Evolutionary conservation across 495 filamentous ascomycete genomes (phyloP).

Genomic region (Penicillium argentinense): DNA sequence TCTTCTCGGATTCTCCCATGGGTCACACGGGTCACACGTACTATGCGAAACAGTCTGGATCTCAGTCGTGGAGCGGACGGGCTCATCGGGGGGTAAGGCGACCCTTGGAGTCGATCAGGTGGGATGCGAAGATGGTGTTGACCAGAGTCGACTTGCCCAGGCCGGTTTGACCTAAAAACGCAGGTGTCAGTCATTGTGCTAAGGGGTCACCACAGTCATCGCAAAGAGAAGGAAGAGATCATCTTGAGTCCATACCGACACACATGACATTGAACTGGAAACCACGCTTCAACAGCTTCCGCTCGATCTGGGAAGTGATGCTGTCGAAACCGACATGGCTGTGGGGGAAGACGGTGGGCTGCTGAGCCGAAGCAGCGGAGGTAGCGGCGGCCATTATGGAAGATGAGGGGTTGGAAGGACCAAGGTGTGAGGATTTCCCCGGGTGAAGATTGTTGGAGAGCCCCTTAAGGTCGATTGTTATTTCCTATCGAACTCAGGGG

Average conservation of each 20-base stretch:
- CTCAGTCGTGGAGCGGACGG: conserved; percentile 92
- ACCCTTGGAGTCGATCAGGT: conserved; percentile 98
- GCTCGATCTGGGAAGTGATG: conserved; percentile 97
- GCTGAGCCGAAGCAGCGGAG: conserved; percentile 45
- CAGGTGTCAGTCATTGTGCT: conserved; percentile 22
- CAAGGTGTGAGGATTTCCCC: conserved; percentile 15
- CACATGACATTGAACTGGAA: conserved; percentile 99
- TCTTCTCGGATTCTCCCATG: neutral
- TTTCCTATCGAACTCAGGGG: conserved; percentile 42
- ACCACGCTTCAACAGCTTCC: conserved; percentile 98
- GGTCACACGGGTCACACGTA: conserved; percentile 46
- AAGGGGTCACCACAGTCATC: too few species aligned
- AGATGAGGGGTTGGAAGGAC: neutral
- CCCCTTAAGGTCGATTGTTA: conserved; percentile 42
- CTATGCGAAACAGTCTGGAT: conserved; percentile 96
- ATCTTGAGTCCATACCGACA: conserved; percentile 86
- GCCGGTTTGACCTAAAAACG: conserved; percentile 90
- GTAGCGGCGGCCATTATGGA: conserved; percentile 54
- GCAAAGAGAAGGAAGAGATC: too few species aligned
- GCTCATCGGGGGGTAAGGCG: conserved; percentile 87
- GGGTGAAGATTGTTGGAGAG: conserved; percentile 22
- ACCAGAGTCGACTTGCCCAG: conserved; percentile 98
- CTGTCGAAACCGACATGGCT: conserved; percentile 99
- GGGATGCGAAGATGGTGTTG: conserved; percentile 99
- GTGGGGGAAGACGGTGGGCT: conserved; percentile 75